Base-by-base conservation (phyloP, 352 stramenopile species). In the Pythium aristosporum region DNA sequence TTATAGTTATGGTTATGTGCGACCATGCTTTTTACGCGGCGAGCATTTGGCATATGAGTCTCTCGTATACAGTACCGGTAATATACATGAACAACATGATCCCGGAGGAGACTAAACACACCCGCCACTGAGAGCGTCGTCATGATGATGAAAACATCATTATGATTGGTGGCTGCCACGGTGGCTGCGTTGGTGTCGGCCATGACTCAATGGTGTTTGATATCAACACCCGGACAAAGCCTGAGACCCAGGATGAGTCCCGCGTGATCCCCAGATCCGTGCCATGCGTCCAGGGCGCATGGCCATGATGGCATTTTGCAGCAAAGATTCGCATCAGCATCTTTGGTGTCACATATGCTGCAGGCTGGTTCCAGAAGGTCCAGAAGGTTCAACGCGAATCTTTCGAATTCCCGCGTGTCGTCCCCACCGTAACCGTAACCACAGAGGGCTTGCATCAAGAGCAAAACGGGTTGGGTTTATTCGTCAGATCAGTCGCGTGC, bases 371-470 rank as follows among this genome's bases (percentile, higher is more conserved):
- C 39, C 47, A 65, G 58, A 65, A 57, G 37, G 50, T 51, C 39
- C 47, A 58, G 58, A 65, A 57, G 48, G 50, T 57, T 65, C 58
- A 50, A 13, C 11, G 10, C 48, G 48, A 65, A 63, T 63, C 57
- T 63, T 15, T 30, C 28, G 16, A 30, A 20, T 39, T 52, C 10
- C 21, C 7, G 25, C 30, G 25, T 44, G 50, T 21, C 32, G 18
- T 10, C 28, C 25, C 15, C 32, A 23, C 7, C 15, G 12, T 10
- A 44, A 32, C 30, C 5, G 5, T n/a, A 11, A 30, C 25, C 25
- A 30, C 25, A 30, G 25, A 39, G 11, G 34, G 8, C 34, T 39
- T 39, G 34, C 11, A 39, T 39, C 11, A 39, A 39, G 8, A 39
- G 34, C 34, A 39, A 15, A 30, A 4, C 34, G 34, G 34, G 34